Conservation (phyloP, 2,329 filamentous ascomycete species). For the Phialophora tarda region DNA sequence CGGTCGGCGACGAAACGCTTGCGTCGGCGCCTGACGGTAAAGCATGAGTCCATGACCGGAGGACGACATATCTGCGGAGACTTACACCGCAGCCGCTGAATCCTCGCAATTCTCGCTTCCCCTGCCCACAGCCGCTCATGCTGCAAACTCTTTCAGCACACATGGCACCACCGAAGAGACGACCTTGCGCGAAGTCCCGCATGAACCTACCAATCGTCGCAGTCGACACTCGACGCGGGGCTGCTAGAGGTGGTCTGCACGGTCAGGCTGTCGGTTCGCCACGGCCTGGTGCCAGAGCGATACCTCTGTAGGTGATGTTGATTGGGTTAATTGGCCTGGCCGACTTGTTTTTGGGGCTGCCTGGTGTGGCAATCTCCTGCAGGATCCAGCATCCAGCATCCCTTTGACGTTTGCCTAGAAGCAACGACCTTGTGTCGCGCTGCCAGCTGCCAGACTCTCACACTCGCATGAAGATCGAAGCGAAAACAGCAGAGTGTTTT, state of each 20-base stretch:
- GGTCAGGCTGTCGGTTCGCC: not conserved
- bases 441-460: not conserved
- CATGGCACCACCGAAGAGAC: not conserved
- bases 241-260: not conserved
- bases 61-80: too few relatives aligned
- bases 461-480: not conserved
- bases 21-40: too few relatives aligned
- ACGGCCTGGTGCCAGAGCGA: not conserved
- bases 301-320: not conserved
- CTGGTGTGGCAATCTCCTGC: not conserved
- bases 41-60: too few relatives aligned
- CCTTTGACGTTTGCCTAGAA: not conserved
- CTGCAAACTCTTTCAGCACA: not conserved
- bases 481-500: not conserved
- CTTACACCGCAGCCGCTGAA: too few relatives aligned
- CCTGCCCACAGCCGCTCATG: too few relatives aligned
- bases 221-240: not conserved
- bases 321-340: not conserved
- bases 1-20: too few relatives aligned
- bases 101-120: too few relatives aligned
- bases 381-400: not conserved
- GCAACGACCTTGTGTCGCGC: not conserved
- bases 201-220: not conserved
- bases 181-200: not conserved
- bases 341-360: not conserved